A percentile compares a stretch with the other conserved stretches of the same genome.
phyloP scores from a whole-genome alignment of 176 grass and related monocot species.

The Oryza nivara region DNA sequence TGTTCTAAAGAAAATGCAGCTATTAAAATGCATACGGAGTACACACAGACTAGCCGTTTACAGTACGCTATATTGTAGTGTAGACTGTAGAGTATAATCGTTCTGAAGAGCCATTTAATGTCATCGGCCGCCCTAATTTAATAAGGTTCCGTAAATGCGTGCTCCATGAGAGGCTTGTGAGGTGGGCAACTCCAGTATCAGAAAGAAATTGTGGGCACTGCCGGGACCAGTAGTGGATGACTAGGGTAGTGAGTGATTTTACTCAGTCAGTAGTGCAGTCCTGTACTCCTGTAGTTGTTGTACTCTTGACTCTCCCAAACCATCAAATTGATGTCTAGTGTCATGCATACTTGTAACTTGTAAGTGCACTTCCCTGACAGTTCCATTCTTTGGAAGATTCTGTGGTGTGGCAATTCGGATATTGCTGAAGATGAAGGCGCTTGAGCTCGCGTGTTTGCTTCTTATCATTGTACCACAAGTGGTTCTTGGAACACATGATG shows the following conservation, averaged over 20 bases:
- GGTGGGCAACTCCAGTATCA: slow-evolving; percentile 32
- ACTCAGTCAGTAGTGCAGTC: neutral
- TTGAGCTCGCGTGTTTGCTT: slow-evolving; percentile 48
- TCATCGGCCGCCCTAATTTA: slow-evolving; percentile 28
- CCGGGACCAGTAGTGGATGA: slow-evolving; percentile 17
- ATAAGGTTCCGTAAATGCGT: slow-evolving; percentile 42
- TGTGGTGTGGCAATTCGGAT: neutral
- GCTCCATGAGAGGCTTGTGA: slow-evolving; percentile 28
- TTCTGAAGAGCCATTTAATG: slow-evolving; percentile 37
- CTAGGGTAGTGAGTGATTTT: slow-evolving; percentile 12
- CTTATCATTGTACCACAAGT: slow-evolving; percentile 53
- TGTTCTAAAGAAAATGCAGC: neutral
- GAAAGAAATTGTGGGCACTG: neutral
- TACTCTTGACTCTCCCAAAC: neutral
- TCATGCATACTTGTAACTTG: neutral
- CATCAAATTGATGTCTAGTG: neutral
- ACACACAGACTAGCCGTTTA: slow-evolving; percentile 28
- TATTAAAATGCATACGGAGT: neutral
- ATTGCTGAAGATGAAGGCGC: slow-evolving; percentile 56
- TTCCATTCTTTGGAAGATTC: slow-evolving; percentile 30
- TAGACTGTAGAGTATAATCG: neutral
- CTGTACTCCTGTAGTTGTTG: neutral
- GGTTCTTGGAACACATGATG: slow-evolving; percentile 69
- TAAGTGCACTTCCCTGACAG: slow-evolving; percentile 14
- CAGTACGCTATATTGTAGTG: neutral